Conservation (phyloP, 23 red algal species). For the Gracilariopsis chorda region DNA sequence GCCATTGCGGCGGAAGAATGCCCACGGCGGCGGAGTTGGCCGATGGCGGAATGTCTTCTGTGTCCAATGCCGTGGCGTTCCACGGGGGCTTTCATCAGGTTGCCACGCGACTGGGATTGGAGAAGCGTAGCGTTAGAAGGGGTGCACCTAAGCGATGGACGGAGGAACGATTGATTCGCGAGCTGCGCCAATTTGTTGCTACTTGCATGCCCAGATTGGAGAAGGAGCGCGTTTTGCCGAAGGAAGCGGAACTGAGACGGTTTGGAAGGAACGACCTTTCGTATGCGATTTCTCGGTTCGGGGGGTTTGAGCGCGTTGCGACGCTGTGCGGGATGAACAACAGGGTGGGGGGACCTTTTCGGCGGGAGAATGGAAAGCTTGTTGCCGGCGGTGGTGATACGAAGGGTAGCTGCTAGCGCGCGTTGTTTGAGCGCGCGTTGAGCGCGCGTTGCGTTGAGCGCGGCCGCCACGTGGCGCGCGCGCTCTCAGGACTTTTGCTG, state of each 20-base stretch:
- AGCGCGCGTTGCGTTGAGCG: not conserved
- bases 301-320: slow-evolving; percentile 12
- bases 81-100: slow-evolving; percentile 49
- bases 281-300: slow-evolving; percentile 43
- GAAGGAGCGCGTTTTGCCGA: not conserved
- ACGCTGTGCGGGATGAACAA: not conserved
- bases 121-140: not conserved
- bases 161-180: not conserved
- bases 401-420: too few relatives aligned
- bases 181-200: slow-evolving; percentile 16
- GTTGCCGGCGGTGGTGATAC: not conserved
- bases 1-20: not conserved
- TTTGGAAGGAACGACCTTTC: slow-evolving; percentile 57
- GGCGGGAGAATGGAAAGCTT: not conserved
- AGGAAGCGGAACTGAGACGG: slow-evolving; percentile 31
- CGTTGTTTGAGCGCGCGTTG: too few relatives aligned
- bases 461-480: not conserved
- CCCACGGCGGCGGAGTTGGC: slow-evolving; percentile 36
- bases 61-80: slow-evolving; percentile 17
- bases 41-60: not conserved
- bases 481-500: not conserved
- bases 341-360: not conserved
- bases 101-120: not conserved
- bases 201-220: slow-evolving; percentile 19
- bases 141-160: slow-evolving; percentile 38